These are phyloP conservation scores for Colletotrichum sidae DNA, from an alignment of 2,329 filamentous ascomycete genomes.

Conservation along the genomic window DNA sequence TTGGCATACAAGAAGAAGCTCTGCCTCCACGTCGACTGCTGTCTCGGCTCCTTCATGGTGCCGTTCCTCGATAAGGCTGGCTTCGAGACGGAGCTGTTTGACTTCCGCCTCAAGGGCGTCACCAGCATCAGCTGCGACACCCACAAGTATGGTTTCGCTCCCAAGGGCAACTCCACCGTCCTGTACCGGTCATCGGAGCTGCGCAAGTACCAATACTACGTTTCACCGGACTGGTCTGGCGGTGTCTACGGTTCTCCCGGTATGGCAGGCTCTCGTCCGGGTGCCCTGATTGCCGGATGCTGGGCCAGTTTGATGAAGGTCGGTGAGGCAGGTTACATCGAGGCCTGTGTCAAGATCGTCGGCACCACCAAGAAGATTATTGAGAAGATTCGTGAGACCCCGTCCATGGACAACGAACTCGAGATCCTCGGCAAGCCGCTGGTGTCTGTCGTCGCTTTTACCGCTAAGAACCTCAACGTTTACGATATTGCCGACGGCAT, in stretches of 20 bases:
- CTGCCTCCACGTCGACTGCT: conserved; percentile 97
- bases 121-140: conserved; percentile 97
- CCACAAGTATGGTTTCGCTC: conserved; percentile 98
- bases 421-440: conserved; percentile 86
- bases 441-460: conserved; percentile 91
- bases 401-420: conserved; percentile 77
- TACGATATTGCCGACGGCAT: conserved; percentile 96
- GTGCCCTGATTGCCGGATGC: conserved; percentile 93
- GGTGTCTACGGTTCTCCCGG: conserved; percentile 95
- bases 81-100: conserved; percentile 88
- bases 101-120: conserved; percentile 94
- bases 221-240: conserved; percentile 93
- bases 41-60: conserved; percentile 93
- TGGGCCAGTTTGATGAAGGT: conserved; percentile 93
- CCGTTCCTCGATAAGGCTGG: conserved; percentile 94
- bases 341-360: conserved; percentile 88
- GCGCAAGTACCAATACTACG: conserved; percentile 94
- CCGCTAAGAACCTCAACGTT: conserved; percentile 84
- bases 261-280: conserved; percentile 90
- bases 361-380: conserved; percentile 86
- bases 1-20: conserved; percentile 83
- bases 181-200: conserved; percentile 86
- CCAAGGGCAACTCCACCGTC: conserved; percentile 94
- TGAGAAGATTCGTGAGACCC: conserved; percentile 76
- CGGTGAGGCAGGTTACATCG: conserved; percentile 88